phyloP scores from a whole-genome alignment of 2,329 filamentous ascomycete species.

The Hymenoscyphus scutula region DNA sequence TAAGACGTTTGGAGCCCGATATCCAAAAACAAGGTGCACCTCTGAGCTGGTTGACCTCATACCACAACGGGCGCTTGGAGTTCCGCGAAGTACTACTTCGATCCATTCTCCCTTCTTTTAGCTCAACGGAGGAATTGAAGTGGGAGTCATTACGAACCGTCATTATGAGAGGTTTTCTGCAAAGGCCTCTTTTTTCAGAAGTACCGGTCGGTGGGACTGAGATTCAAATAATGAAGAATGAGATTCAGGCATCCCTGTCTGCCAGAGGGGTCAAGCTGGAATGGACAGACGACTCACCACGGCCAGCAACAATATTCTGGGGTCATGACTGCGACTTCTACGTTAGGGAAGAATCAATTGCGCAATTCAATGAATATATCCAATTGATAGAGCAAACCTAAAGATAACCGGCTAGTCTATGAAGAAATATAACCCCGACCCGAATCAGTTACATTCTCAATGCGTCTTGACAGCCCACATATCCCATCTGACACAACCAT shows the following conservation, averaged over 20 bases:
- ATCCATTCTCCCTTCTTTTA: neutral
- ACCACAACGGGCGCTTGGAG: neutral
- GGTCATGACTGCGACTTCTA: neutral
- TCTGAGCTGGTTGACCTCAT: neutral
- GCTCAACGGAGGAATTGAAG: neutral
- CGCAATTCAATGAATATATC: neutral
- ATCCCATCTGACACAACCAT: too few relatives aligned
- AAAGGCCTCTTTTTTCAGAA: neutral
- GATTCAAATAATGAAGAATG: neutral
- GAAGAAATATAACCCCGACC: too few relatives aligned
- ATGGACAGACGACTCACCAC: neutral
- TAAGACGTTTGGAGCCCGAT: neutral
- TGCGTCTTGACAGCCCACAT: too few relatives aligned
- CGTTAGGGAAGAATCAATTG: neutral
- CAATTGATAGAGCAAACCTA: too few relatives aligned
- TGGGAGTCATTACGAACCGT: neutral
- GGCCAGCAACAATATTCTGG: neutral
- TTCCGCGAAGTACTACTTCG: neutral
- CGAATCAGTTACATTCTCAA: too few relatives aligned
- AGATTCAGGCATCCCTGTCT: neutral
- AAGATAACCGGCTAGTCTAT: too few relatives aligned
- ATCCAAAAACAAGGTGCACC: neutral
- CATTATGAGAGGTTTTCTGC: neutral
- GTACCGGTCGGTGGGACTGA: neutral
- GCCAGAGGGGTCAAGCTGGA: neutral